Conservation (phyloP, 2,329 filamentous ascomycete species). For the Pezicula radicicola region DNA sequence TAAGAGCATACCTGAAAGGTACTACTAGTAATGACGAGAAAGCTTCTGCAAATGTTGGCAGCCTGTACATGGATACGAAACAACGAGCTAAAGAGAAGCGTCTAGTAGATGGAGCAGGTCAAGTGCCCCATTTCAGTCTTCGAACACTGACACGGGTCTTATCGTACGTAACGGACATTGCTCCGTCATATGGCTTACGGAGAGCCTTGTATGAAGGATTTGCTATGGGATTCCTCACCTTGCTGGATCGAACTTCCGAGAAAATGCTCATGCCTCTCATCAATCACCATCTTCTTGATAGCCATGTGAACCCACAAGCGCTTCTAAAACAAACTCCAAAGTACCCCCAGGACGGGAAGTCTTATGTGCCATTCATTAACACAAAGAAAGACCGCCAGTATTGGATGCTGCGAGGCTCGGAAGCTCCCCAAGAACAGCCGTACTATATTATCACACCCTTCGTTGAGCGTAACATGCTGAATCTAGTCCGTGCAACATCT, state of each 20-base stretch:
- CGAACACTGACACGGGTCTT: slow-evolving; percentile 88
- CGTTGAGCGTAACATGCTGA: slow-evolving; percentile 90
- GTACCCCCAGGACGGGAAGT: slow-evolving; percentile 70
- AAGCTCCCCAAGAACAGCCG: slow-evolving; percentile 64
- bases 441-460: slow-evolving; percentile 98
- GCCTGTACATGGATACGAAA: slow-evolving; percentile 86
- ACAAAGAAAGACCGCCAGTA: slow-evolving; percentile 68
- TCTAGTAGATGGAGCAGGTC: slow-evolving; percentile 90
- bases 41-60: slow-evolving; percentile 76
- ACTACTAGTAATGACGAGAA: slow-evolving; percentile 69
- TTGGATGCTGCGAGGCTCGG: slow-evolving; percentile 78
- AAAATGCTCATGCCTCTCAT: slow-evolving; percentile 75
- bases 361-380: slow-evolving; percentile 77
- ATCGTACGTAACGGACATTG: slow-evolving; percentile 82
- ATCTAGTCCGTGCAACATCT: slow-evolving; percentile 88
- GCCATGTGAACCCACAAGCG: slow-evolving; percentile 64
- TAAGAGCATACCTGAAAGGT: slow-evolving; percentile 80
- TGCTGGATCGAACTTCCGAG: slow-evolving; percentile 81
- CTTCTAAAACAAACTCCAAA: slow-evolving; percentile 77
- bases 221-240: slow-evolving; percentile 94
- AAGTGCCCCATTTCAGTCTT: slow-evolving; percentile 95
- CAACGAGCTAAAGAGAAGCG: slow-evolving; percentile 75
- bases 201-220: slow-evolving; percentile 92
- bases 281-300: slow-evolving; percentile 73
- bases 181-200: slow-evolving; percentile 78